Evolutionary conservation across 2,329 filamentous ascomycete species (phyloP), one percentile per base, ranked within the genome.

Genomic region (Aspergillus quadricinctus): DNA sequence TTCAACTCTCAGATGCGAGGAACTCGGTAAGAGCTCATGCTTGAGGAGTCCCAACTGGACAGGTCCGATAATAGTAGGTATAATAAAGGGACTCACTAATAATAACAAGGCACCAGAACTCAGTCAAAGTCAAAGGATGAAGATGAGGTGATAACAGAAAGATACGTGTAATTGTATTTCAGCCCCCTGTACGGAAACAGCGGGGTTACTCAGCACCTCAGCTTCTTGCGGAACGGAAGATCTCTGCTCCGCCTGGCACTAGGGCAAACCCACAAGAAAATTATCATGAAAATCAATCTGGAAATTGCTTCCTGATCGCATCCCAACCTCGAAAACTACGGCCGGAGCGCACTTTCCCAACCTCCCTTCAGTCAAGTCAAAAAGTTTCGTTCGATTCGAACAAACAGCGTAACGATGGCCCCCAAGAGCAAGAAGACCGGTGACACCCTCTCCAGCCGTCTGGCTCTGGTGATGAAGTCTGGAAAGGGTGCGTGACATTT

Each of bases 401-500:
- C 67, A 65, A 58, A 68, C 62, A 70, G 67, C 73, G 75, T 76
- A 77, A 79, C 77, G 80, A 87, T 87, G 84, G 83, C 82, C 76
- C 82, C 78, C 78, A 81, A 82, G 78, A 83, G 83, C 82, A 80
- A 80, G 74, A 95, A 92, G 83, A 87, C 90, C 80, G 86, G 89
- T 74, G 88, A 92, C 82, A 86, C 81, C 80, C 89, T 88, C 81
- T 86, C 87, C 81, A 83, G 82, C 73, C 83, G 86, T 76, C 80
- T 88, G 65, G 85, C 85, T 73, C 81, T 87, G 76, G 84, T 86
- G 67, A 86, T 87, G 83, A 86, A 86, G 78, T 83, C 69, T 57
- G 70, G 68, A 73, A 78, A 75, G 69, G 72, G 69, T 67, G 76
- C 50, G 60, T 58, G 37, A 27, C 55, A 41, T 23, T 8, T 4